phyloP scores from a whole-genome alignment of 768 basidiomycete genomes.

The Ramaria sp. region DNA sequence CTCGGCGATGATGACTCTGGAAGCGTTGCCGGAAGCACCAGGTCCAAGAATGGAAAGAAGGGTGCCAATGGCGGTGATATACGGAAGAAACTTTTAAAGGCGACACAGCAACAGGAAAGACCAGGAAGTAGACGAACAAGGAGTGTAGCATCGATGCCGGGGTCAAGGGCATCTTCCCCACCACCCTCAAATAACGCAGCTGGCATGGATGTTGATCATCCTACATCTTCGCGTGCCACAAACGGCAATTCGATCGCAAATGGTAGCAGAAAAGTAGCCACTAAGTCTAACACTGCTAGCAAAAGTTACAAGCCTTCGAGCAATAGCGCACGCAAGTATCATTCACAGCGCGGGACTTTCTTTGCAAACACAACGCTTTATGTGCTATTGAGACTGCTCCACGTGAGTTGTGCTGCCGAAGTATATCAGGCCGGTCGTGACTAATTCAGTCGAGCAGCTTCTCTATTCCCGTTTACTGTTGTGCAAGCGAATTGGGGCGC shows the following conservation, averaged over 20 bases:
- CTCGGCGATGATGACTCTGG: conserved; percentile 31
- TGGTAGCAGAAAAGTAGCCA: not conserved
- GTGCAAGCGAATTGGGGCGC: conserved; percentile 62
- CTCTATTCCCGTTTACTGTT: conserved; percentile 70
- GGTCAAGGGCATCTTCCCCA: conserved; percentile 47
- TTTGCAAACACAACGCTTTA: conserved; percentile 90
- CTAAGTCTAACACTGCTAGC: not conserved
- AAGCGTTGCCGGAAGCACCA: conserved; percentile 13
- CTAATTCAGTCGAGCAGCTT: conserved; percentile 35
- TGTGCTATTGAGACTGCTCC: conserved; percentile 69
- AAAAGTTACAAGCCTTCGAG: conserved; percentile 1
- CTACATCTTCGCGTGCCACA: not conserved
- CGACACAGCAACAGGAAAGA: conserved; percentile 39
- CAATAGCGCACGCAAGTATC: conserved; percentile 4
- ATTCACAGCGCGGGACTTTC: conserved; percentile 35
- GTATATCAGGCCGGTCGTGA: not conserved
- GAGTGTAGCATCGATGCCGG: conserved; percentile 40
- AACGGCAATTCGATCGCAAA: not conserved
- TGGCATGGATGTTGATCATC: not conserved
- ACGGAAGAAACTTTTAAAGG: conserved; percentile 68
- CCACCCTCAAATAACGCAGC: conserved; percentile 21
- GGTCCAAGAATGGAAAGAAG: conserved; percentile 16
- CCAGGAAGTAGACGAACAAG: conserved; percentile 55
- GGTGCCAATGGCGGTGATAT: conserved; percentile 42
- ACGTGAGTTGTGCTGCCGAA: conserved; percentile 41